phyloP scores from a whole-genome alignment of 495 filamentous ascomycete species.

The Penicillium angulare region DNA sequence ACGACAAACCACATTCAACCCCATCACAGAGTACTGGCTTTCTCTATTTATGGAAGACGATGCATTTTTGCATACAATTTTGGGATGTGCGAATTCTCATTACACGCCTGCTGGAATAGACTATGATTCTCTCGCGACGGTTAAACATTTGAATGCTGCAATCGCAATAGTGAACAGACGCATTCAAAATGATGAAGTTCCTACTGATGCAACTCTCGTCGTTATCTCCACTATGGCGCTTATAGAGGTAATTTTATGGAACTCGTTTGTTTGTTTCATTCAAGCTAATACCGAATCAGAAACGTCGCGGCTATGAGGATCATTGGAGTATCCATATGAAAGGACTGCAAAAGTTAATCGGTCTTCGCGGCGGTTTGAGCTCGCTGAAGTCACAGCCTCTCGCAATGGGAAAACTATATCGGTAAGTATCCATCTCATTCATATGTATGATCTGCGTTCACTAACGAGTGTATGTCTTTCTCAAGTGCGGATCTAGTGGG shows the following conservation, averaged over 20 bases:
- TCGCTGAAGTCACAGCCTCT: slow-evolving; percentile 3
- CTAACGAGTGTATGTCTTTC: background rate
- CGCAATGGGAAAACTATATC: background rate
- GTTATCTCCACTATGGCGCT: slow-evolving; percentile 2
- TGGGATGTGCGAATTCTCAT: background rate
- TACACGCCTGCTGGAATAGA: background rate
- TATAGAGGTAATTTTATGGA: background rate
- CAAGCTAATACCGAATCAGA: background rate
- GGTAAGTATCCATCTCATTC: background rate
- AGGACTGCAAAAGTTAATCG: slow-evolving; percentile 1
- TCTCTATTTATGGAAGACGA: background rate
- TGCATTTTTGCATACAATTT: slow-evolving; percentile 4
- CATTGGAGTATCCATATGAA: slow-evolving; percentile 7
- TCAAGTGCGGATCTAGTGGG: slow-evolving; percentile 5
- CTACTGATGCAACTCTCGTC: background rate
- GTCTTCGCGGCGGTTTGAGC: background rate
- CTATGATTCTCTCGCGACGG: background rate
- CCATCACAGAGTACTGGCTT: slow-evolving; percentile 4
- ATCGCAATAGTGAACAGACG: slow-evolving; percentile 5
- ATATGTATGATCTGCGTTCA: background rate
- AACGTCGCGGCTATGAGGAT: background rate
- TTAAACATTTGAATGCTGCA: slow-evolving; percentile 5
- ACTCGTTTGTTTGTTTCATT: background rate
- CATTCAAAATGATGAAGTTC: background rate
- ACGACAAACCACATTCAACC: slow-evolving; percentile 1